Conservation (phyloP, 371 early-diverging fungal genomes). For the Mortierella sp. region DNA sequence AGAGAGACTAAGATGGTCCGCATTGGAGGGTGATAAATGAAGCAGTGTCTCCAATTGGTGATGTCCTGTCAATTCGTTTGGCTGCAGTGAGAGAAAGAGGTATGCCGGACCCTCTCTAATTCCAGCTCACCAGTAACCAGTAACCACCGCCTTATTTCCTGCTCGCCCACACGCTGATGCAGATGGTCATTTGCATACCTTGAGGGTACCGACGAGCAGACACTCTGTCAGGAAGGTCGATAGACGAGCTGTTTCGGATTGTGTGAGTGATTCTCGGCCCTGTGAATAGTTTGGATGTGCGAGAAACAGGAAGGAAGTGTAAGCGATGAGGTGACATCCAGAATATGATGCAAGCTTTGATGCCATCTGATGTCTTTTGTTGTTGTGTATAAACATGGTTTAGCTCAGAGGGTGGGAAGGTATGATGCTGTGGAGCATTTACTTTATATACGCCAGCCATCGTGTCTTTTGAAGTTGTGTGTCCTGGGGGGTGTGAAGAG, state of each 20-base stretch:
- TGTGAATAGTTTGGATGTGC: neutral
- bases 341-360: neutral
- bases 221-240: constrained; percentile 74
- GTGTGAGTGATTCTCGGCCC: constrained; percentile 56
- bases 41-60: neutral
- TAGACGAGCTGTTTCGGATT: constrained; percentile 61
- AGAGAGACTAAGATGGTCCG: neutral
- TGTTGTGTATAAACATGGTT: neutral
- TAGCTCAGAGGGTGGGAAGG: neutral
- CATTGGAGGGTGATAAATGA: neutral
- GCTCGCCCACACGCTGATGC: neutral
- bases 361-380: neutral
- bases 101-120: neutral
- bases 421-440: neutral
- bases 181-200: constrained; percentile 48
- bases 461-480: neutral
- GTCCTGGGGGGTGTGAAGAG: neutral
- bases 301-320: neutral
- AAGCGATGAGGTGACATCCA: neutral
- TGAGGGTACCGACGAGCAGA: constrained; percentile 68
- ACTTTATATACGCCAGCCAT: constrained; percentile 33
- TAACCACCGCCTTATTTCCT: neutral
- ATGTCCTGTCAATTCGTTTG: neutral
- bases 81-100: neutral
- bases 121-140: neutral